Base-by-base conservation (phyloP, 495 filamentous ascomycete genomes). In the Umbilicaria muhlenbergii region DNA sequence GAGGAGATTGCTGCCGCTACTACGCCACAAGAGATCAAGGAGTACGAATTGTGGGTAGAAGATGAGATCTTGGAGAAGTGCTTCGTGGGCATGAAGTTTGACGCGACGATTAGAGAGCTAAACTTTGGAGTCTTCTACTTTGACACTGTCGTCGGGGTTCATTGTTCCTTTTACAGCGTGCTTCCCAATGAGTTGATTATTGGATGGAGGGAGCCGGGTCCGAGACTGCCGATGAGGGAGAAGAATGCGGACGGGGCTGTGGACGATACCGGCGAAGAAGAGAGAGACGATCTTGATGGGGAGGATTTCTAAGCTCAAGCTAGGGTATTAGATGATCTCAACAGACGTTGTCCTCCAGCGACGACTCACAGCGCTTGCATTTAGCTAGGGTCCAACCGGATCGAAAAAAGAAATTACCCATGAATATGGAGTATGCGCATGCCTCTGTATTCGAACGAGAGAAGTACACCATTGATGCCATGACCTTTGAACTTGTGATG, bases 31-130 rank as follows among this genome's bases (percentile, higher is more conserved):
- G 50, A 58, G 6, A 41, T 58, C n/a, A 53, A 65, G 38, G 54
- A 61, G 12, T 73, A 75, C 48, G 69, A 75, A 31, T 80, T 87
- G 48, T 74, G 80, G 53, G 43, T 92, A 18, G 86, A 91, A 52
- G 69, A 77, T 19, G 55, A 70, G 0, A 60, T 81, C 5, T 65
- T 95, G 15, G 48, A 64, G 21, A 62, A 71, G 38, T 71, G 78
- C 46, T 77, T 75, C 49, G 64, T 74, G 1, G 85, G 87, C 1
- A 77, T 94, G 78, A 94, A 92, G 63, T 56, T 95, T 13, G 67
- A 70, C 31, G 64, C 74, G 5, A 59, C 55, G 7, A 69, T 93
- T 13, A 78, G 75, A 56, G 67, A 74, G 38, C 59, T 85, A 24
- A 75, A 70, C 44, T 69, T 65, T 42, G 80, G 77, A 7, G 37